Conservation (phyloP, 2,329 filamentous ascomycete species). For the Colletotrichum sublineola region DNA sequence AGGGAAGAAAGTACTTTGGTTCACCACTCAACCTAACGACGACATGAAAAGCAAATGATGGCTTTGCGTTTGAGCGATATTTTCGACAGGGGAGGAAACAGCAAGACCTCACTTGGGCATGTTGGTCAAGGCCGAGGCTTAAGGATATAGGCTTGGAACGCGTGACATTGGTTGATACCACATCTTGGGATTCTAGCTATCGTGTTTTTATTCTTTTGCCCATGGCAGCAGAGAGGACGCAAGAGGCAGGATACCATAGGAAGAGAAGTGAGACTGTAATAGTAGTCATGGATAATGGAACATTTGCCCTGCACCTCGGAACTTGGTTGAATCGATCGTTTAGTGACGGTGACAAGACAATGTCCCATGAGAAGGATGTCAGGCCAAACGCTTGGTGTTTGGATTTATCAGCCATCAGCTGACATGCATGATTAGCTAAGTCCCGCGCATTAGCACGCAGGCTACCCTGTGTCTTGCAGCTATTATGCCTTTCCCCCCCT, state of each 20-base stretch:
- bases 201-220: slow-evolving; percentile 12
- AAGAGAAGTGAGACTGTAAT: slow-evolving; percentile 37
- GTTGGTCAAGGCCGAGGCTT: slow-evolving; percentile 17
- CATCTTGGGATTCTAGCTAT: slow-evolving; percentile 36
- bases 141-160: slow-evolving; percentile 25
- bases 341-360: background rate
- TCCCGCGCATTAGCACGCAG: background rate
- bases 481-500: background rate
- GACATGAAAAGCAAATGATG: slow-evolving; percentile 42
- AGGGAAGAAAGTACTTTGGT: slow-evolving; percentile 12
- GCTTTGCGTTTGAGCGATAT: slow-evolving; percentile 42
- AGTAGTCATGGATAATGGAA: slow-evolving; percentile 41
- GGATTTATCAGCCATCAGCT: slow-evolving; percentile 9
- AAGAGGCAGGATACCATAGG: slow-evolving; percentile 29
- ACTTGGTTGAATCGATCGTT: background rate
- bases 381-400: too few relatives aligned
- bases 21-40: slow-evolving; percentile 41
- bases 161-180: slow-evolving; percentile 41
- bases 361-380: background rate
- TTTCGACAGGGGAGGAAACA: slow-evolving; percentile 15
- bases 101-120: slow-evolving; percentile 24
- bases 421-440: background rate
- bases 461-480: too few relatives aligned
- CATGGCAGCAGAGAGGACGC: slow-evolving; percentile 16
- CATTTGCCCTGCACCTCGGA: slow-evolving; percentile 15